Conservation (phyloP, 805 yeast species). For the Metschnikowia aberdeeniae region DNA sequence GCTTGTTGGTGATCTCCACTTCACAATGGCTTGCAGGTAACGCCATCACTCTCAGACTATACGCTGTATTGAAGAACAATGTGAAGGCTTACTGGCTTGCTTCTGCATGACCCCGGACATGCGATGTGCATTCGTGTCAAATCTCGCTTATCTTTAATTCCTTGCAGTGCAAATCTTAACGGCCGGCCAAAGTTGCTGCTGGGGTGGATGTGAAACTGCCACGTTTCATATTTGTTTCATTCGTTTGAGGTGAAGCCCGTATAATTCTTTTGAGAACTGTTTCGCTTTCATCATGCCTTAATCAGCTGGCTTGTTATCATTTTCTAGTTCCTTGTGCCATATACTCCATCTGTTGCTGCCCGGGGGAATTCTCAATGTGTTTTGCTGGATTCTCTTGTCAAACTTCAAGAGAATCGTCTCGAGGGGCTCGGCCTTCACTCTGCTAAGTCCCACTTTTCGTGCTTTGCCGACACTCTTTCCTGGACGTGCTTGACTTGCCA, state of each 20-base stretch:
- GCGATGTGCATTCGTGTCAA: background rate
- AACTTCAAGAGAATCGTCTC: conserved; percentile 4
- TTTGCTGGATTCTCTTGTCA: background rate
- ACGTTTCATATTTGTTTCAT: too few relatives aligned
- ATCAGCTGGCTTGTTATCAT: background rate
- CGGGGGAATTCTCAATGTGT: conserved; percentile 6
- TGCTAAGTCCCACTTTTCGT: too few relatives aligned
- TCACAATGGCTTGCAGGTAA: background rate
- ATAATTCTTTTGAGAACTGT: background rate
- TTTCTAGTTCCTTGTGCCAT: conserved; percentile 1
- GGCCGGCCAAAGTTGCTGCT: background rate
- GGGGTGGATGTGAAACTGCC: too few relatives aligned
- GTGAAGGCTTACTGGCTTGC: too few relatives aligned
- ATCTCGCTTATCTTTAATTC: conserved; percentile 1
- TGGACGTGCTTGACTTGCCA: too few relatives aligned
- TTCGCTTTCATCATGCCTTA: background rate
- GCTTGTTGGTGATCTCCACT: background rate
- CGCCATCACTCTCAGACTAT: too few relatives aligned
- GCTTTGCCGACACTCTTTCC: too few relatives aligned
- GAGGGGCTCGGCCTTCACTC: background rate
- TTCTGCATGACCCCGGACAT: background rate
- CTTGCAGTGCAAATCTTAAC: background rate
- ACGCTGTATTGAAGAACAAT: too few relatives aligned
- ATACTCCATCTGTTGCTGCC: conserved; percentile 10
- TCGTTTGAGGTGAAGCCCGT: too few relatives aligned